These are phyloP conservation scores for Neurospora sp. DNA, from an alignment of 495 filamentous ascomycete species.

Conservation along the genomic window DNA sequence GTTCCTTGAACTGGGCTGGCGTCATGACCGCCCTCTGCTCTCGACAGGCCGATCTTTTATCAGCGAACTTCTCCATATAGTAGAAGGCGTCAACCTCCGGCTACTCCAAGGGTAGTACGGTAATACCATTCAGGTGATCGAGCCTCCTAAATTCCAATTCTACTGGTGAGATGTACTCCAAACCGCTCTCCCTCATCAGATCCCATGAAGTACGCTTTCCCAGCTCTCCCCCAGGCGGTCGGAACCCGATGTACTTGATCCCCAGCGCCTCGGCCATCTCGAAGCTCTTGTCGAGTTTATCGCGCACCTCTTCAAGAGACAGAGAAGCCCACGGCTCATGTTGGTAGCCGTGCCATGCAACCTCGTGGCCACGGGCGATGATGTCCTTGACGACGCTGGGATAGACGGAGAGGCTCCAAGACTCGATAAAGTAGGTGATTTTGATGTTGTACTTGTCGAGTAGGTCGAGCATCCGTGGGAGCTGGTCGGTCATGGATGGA, in stretches of 20 bases:
- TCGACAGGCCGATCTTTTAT: constrained; percentile 5
- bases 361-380: constrained; percentile 14
- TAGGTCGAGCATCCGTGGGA: constrained; percentile 24
- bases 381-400: constrained; percentile 11
- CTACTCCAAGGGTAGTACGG: constrained; percentile 27
- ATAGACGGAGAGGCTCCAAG: constrained; percentile 25
- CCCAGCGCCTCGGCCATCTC: constrained; percentile 1
- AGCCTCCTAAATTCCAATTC: neutral
- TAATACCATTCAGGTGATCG: constrained; percentile 7
- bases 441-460: constrained; percentile 14
- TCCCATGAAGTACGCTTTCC: constrained; percentile 14
- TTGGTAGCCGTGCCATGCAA: constrained; percentile 28
- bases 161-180: constrained; percentile 20
- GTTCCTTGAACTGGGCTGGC: constrained; percentile 9
- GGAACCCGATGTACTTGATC: constrained; percentile 19
- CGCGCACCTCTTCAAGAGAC: constrained; percentile 5
- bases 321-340: constrained; percentile 21
- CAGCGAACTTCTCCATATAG: constrained; percentile 26
- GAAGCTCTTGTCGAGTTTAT: constrained; percentile 18
- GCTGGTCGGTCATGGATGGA: constrained; percentile 14
- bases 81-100: constrained; percentile 24
- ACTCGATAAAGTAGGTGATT: constrained; percentile 27
- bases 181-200: constrained; percentile 10
- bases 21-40: constrained; percentile 6
- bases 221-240: constrained; percentile 22